Conservation (phyloP, 2,329 filamentous ascomycete genomes). For the Myriosclerotinia duriaeana region DNA sequence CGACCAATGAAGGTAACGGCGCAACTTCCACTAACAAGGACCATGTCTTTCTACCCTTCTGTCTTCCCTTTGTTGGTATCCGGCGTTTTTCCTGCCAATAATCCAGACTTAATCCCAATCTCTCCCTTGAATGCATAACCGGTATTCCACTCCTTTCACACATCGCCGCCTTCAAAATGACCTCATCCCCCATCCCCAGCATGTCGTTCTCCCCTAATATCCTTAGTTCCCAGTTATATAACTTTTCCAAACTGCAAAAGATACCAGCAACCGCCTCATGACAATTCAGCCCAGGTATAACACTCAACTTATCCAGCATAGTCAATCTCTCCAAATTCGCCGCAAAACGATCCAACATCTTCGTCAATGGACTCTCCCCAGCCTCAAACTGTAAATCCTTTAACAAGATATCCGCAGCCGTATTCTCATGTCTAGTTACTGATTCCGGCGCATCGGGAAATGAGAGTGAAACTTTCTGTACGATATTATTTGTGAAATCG, state of each 20-base stretch:
- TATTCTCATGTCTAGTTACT: constrained; percentile 59
- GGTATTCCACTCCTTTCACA: constrained; percentile 71
- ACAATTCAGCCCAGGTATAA: constrained; percentile 67
- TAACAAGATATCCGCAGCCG: constrained; percentile 65
- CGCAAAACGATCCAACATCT: constrained; percentile 68
- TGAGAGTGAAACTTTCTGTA: constrained; percentile 60
- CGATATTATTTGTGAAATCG: constrained; percentile 59
- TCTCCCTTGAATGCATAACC: constrained; percentile 65
- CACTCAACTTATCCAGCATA: constrained; percentile 68
- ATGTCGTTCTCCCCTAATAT: constrained; percentile 51
- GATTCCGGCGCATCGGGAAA: constrained; percentile 60
- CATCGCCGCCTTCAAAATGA: constrained; percentile 44
- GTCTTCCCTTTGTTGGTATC: constrained; percentile 42
- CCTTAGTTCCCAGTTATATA: constrained; percentile 70
- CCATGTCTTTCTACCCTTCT: constrained; percentile 52
- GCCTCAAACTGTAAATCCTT: constrained; percentile 60
- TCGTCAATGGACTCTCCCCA: constrained; percentile 64
- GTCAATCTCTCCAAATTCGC: constrained; percentile 70
- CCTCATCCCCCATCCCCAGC: constrained; percentile 48
- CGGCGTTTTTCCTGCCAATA: constrained; percentile 71
- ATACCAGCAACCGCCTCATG: constrained; percentile 75
- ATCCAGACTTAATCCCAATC: constrained; percentile 68
- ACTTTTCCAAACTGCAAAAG: constrained; percentile 64
- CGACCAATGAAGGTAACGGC: constrained; percentile 44
- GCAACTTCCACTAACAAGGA: constrained; percentile 67